Conservation (phyloP, 768 basidiomycete species). For the Suillus subalutaceus region DNA sequence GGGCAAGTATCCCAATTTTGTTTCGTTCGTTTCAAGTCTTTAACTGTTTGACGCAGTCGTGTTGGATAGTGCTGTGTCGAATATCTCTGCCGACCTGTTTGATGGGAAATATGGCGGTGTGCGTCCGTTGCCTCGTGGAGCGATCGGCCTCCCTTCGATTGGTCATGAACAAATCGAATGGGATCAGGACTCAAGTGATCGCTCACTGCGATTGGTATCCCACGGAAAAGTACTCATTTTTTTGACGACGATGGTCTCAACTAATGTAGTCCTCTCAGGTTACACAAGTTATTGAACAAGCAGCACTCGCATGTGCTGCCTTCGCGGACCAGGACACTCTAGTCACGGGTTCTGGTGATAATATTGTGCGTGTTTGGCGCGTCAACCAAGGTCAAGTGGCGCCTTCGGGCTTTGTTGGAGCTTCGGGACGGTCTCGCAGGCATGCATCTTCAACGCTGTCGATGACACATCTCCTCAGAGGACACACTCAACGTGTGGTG, state of each 20-base stretch:
- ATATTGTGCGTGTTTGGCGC: conserved; percentile 85
- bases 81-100: conserved; percentile 51
- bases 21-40: neutral
- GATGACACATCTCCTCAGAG: conserved; percentile 77
- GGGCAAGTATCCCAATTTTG: conserved; percentile 41
- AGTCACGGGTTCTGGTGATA: conserved; percentile 80
- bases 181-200: conserved; percentile 44
- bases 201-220: conserved; percentile 61
- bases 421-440: conserved; percentile 21
- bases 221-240: conserved; percentile 58
- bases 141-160: conserved; percentile 57
- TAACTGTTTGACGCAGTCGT: conserved; percentile 33
- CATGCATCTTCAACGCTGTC: conserved; percentile 33
- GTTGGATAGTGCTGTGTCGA: conserved; percentile 43
- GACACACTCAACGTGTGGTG: conserved; percentile 70
- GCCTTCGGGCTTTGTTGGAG: conserved; percentile 25
- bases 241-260: neutral
- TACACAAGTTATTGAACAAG: conserved; percentile 77
- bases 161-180: conserved; percentile 76
- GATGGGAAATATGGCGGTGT: conserved; percentile 52
- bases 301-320: conserved; percentile 69
- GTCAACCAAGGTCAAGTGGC: conserved; percentile 41
- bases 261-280: conserved; percentile 43
- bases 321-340: conserved; percentile 77
- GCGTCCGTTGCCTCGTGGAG: conserved; percentile 61